phyloP scores from a whole-genome alignment of 805 yeast species.

The Hanseniaspora thailandica region DNA sequence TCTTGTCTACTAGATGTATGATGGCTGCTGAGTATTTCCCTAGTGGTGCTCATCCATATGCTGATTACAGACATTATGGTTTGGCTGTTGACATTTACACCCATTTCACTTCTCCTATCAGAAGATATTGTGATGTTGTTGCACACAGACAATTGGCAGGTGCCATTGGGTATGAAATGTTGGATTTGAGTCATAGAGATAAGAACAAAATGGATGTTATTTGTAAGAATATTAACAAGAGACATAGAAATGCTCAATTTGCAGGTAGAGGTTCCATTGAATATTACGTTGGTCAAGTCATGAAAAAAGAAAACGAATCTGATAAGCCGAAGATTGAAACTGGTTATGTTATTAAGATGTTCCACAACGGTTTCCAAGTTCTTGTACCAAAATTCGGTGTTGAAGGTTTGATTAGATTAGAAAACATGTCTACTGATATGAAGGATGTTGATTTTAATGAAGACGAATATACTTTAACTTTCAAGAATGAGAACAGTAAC shows the following conservation, averaged over 20 bases:
- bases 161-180: conserved; percentile 86
- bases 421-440: conserved; percentile 54
- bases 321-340: conserved; percentile 67
- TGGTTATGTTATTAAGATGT: conserved; percentile 85
- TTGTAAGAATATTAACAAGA: conserved; percentile 76
- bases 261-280: conserved; percentile 98
- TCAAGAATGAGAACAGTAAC: conserved; percentile 38
- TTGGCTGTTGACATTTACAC: conserved; percentile 94
- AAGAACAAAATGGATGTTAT: conserved; percentile 80
- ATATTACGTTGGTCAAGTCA: conserved; percentile 94
- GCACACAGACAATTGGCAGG: conserved; percentile 97
- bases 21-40: conserved; percentile 97
- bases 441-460: conserved; percentile 61
- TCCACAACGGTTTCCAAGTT: conserved; percentile 88
- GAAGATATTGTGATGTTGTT: conserved; percentile 95
- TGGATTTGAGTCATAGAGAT: conserved; percentile 74
- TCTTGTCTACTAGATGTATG: conserved; percentile 98
- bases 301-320: conserved; percentile 37
- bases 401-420: conserved; percentile 80
- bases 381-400: conserved; percentile 92
- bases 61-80: conserved; percentile 94
- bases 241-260: conserved; percentile 96
- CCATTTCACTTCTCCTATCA: conserved; percentile 95
- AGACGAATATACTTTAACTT: conserved; percentile 56
- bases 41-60: conserved; percentile 76